Base-by-base conservation (phyloP, 108 stramenopile species). In the Nitzschia sp. region DNA sequence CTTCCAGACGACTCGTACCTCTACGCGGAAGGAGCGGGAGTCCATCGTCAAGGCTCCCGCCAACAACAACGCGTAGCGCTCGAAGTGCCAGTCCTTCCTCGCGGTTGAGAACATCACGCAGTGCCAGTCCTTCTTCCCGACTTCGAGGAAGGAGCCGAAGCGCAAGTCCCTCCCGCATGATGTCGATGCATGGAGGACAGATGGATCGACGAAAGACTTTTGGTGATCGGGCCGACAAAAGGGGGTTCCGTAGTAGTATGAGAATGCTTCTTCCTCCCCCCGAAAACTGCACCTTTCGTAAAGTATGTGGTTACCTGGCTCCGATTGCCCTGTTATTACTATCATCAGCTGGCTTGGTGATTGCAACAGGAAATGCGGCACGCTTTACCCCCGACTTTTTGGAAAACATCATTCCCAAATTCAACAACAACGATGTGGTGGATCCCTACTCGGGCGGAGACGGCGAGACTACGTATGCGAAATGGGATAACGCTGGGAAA, bases 281-380 rank as follows among this genome's bases (percentile, higher is more conserved):
- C 16, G 41, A 48, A 26, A 36, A 62, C 17, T 61, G 66, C 13
- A 13, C 64, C 6, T 32, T 44, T 28, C 48, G 55, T 17, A 61
- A 76, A 41, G 25, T 76, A 17, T 27, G 15, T 16, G 62, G 54
- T 0, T 81, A 73, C 50, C 17, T 66, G 2, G 3, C 73, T 31
- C 66, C 80, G 15, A 58, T 75, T 48, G 29, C 36, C 13, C 23
- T 81, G 1, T 35, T 79, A 13, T 16, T 76, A 59, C 70, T 45
- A 0, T 66, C 70, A 0, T 19, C 50, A 28, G 48, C 71, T 6
- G 80, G 70, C 30, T 29, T 75, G 25, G 34, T 66, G 25, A 52
- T 63, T 31, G 72, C 53, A 2, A 69, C 79, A 2, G 78, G 83
- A 73, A 70, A 80, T 28, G 83, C 81, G 4, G 66, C 68, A 1